Evolutionary conservation across 352 stramenopile species (phyloP), one percentile per base, ranked within the genome.

Genomic region (Blastocystis sp.): DNA sequence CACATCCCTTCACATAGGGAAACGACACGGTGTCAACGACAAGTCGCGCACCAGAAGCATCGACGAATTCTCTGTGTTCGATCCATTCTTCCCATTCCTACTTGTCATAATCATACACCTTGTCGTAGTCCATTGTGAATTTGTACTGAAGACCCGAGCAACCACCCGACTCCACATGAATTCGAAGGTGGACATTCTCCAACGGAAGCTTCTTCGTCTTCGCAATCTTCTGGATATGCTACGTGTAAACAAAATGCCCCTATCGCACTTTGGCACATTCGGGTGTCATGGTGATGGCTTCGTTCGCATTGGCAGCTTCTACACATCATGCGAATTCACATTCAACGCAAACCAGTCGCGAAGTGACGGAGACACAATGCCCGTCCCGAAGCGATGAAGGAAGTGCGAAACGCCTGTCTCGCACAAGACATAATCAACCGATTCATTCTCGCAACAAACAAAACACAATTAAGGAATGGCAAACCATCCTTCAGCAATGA

Each of bases 121-220:
- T 78, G 42, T 78, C 73, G n/a, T 84, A 84, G 27, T 84, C 73
- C 73, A 84, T 84, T 11, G 54, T 69, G 44, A 73, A 84, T 38
- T 73, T 69, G 59, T 84, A 84, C 40, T 84, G 73, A 42, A 84
- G 48, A 29, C 73, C 73, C 21, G 73, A 84, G 40, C 73, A 84
- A 67, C 73, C 73, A 36, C 73, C 73, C 7, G 67, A 78, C 36
- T 78, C 36, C n/a, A 78, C 67, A 57, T 42, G 34, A 27, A 78
- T 61, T 27, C 67, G 46, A 46, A 78, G 51, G 32, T 51, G 67
- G 29, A 78, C 44, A 38, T 38, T 32, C 56, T 78, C 67, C 6
- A 78, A 42, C 18, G 67, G 38, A 1, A 63, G 8, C 21, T 59
- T 78, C n/a, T 78, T 78, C 46, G 27, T 78, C 34, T 61, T 56